A percentile compares a stretch with the other conserved stretches of the same genome.
Conservation (phyloP, 2,329 filamentous ascomycete genomes). For the Tympanopsis confertula region DNA sequence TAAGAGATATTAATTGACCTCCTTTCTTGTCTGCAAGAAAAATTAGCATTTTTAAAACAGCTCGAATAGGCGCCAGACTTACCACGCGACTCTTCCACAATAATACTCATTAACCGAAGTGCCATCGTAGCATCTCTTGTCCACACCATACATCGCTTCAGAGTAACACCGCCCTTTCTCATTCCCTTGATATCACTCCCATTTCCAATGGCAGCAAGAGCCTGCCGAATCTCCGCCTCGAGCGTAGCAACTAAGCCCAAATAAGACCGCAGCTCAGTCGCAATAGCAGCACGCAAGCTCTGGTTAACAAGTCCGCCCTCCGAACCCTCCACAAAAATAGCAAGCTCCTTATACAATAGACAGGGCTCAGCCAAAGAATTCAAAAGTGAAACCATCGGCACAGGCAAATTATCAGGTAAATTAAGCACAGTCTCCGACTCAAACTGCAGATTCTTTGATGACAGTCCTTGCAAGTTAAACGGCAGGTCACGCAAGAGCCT, state of each 20-base stretch:
- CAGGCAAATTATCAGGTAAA: constrained; percentile 67
- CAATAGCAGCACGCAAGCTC: constrained; percentile 78
- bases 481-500: constrained; percentile 69
- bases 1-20: constrained; percentile 83
- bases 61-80: constrained; percentile 30
- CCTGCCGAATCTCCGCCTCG: constrained; percentile 80
- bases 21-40: constrained; percentile 28
- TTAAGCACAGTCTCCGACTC: constrained; percentile 56
- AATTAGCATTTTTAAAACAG: not conserved
- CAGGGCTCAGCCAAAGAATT: constrained; percentile 88
- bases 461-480: constrained; percentile 84
- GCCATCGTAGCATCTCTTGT: constrained; percentile 95
- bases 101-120: constrained; percentile 80
- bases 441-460: constrained; percentile 75
- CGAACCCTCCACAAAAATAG: constrained; percentile 69
- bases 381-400: constrained; percentile 75
- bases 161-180: constrained; percentile 45
- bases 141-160: constrained; percentile 95
- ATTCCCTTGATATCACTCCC: constrained; percentile 72
- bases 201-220: constrained; percentile 54
- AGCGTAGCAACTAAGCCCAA: constrained; percentile 81
- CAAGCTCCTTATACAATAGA: constrained; percentile 73
- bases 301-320: constrained; percentile 81
- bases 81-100: constrained; percentile 80
- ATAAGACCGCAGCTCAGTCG: constrained; percentile 76